A percentile compares a stretch with the other conserved stretches of the same genome.
Conservation (phyloP, 1,284 basidiomycete genomes). For the Kalmanozyma brasiliensis region DNA sequence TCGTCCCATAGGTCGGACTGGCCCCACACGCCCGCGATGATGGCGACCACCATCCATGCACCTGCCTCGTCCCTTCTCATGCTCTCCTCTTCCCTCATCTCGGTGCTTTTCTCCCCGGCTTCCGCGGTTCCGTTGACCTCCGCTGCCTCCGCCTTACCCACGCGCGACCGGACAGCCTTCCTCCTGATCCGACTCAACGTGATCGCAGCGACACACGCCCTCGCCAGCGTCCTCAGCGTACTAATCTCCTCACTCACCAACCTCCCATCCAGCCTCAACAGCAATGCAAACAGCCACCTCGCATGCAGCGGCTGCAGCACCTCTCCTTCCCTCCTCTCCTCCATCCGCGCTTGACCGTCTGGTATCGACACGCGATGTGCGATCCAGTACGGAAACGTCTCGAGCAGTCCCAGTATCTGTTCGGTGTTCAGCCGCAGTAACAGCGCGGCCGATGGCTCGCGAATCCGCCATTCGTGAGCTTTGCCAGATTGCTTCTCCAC, state of each 20-base stretch:
- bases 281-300: constrained; percentile 84
- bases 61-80: constrained; percentile 71
- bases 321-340: constrained; percentile 41
- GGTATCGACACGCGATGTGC: constrained; percentile 17
- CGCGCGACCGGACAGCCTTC: constrained; percentile 24
- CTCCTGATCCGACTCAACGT: constrained; percentile 54
- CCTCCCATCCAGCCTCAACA: constrained; percentile 78
- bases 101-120: constrained; percentile 21
- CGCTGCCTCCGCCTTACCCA: not conserved
- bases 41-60: constrained; percentile 85
- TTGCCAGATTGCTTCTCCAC: constrained; percentile 14
- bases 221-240: constrained; percentile 79
- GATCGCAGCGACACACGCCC: constrained; percentile 76
- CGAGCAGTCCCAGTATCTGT: constrained; percentile 46
- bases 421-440: constrained; percentile 33
- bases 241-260: constrained; percentile 82
- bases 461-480: constrained; percentile 21
- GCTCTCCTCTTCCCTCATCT: constrained; percentile 48
- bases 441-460: constrained; percentile 21
- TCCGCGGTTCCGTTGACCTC: no score
- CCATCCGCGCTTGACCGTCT: constrained; percentile 11
- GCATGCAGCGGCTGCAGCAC: constrained; percentile 76
- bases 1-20: constrained; percentile 87
- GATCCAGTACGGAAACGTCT: constrained; percentile 47
- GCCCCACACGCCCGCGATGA: constrained; percentile 81